Evolutionary conservation across 2,329 filamentous ascomycete genomes (phyloP).

Genomic region (Alternaria sp.): DNA sequence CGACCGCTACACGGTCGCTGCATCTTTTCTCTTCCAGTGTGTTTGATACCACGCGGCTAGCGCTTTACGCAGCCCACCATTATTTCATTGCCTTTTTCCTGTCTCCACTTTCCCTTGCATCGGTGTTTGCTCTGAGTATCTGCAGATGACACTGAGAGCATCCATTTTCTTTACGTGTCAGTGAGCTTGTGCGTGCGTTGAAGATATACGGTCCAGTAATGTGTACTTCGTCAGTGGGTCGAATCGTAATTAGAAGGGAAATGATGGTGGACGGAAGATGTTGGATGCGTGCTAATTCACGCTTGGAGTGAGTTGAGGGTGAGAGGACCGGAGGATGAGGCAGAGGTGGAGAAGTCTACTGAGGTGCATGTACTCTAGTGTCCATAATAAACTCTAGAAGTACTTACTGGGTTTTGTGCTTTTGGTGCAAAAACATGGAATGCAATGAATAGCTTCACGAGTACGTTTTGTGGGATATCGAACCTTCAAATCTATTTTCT

Average conservation of each 20-base stretch:
- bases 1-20: not conserved
- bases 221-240: slow-evolving; percentile 1
- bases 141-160: not conserved
- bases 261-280: not conserved
- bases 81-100: slow-evolving; percentile 8
- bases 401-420: not conserved
- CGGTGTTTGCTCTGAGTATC: not conserved
- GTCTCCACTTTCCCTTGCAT: slow-evolving; percentile 4
- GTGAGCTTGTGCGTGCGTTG: not conserved
- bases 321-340: not conserved
- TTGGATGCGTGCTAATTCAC: not conserved
- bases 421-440: not conserved
- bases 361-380: not conserved
- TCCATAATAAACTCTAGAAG: not conserved
- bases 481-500: not conserved
- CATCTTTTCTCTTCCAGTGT: slow-evolving; percentile 6
- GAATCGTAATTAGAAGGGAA: not conserved
- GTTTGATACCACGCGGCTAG: slow-evolving; percentile 22
- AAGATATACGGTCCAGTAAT: not conserved
- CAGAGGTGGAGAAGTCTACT: not conserved
- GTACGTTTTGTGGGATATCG: not conserved
- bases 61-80: slow-evolving; percentile 12
- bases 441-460: not conserved
- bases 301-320: not conserved
- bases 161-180: not conserved